Conservation (phyloP, 2,329 filamentous ascomycete species). For the Fusarium sp. region DNA sequence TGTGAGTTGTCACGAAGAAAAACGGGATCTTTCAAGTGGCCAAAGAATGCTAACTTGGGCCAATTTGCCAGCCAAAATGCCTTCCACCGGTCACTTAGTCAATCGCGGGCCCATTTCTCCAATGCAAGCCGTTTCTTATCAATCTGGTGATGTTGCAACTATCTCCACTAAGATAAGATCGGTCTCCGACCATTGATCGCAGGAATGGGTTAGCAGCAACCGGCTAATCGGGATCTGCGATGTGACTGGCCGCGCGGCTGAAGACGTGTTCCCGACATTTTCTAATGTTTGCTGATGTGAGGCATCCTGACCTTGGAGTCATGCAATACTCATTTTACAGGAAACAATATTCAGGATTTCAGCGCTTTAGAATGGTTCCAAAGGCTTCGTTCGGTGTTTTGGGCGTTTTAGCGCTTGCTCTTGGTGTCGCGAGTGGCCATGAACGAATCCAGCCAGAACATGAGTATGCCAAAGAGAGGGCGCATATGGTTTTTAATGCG, state of each 20-base stretch:
- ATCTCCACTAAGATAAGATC: conserved; percentile 28
- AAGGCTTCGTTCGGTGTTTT: conserved; percentile 17
- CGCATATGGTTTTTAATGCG: conserved; percentile 76
- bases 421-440: conserved; percentile 1
- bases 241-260: conserved; percentile 36
- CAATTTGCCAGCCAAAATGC: not conserved
- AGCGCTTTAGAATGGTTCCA: conserved; percentile 21
- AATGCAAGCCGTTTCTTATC: conserved; percentile 15
- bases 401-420: conserved; percentile 17
- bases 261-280: not conserved
- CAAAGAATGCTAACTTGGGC: not conserved
- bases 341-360: not conserved
- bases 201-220: conserved; percentile 19
- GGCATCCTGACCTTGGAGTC: not conserved
- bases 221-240: not conserved
- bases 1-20: not conserved
- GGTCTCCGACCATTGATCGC: conserved; percentile 13
- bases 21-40: too few relatives aligned
- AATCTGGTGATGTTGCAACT: conserved; percentile 23
- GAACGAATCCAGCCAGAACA: conserved; percentile 48
- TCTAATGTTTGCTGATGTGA: not conserved
- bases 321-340: not conserved
- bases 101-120: not conserved
- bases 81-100: not conserved
- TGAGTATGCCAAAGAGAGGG: conserved; percentile 59